Conservation (phyloP, 371 early-diverging fungal species). For the Mucor mucedo region DNA sequence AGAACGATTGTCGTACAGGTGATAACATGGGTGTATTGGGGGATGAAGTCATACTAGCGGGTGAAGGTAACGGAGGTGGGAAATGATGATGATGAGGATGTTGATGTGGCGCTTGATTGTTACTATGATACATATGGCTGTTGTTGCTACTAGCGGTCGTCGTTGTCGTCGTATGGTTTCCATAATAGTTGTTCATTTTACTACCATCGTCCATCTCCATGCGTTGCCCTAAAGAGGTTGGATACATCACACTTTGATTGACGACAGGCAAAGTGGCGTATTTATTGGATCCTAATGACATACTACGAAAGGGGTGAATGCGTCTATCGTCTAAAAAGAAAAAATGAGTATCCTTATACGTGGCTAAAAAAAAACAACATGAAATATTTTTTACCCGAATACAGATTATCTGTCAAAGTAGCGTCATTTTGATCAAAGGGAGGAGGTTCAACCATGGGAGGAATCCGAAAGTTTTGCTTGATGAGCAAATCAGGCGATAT, state of each 20-base stretch:
- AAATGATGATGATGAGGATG: constrained; percentile 20
- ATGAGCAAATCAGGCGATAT: constrained; percentile 63
- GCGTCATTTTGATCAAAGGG: constrained; percentile 42
- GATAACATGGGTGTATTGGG: constrained; percentile 49
- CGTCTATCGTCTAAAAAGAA: constrained; percentile 30
- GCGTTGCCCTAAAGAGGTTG: constrained; percentile 23
- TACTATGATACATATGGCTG: not conserved
- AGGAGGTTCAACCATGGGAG: constrained; percentile 55
- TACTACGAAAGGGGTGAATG: constrained; percentile 41
- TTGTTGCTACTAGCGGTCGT: not conserved
- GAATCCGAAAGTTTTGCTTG: constrained; percentile 69
- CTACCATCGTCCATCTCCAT: constrained; percentile 31
- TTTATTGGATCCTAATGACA: constrained; percentile 49
- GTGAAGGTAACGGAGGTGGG: constrained; percentile 37
- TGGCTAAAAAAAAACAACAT: not conserved
- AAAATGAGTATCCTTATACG: not conserved
- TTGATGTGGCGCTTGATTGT: constrained; percentile 3
- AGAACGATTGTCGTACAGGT: constrained; percentile 40
- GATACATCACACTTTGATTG: constrained; percentile 32
- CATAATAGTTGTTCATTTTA: constrained; percentile 23
- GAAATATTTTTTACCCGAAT: constrained; percentile 20
- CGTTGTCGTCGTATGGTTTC: constrained; percentile 18
- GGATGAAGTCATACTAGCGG: constrained; percentile 44
- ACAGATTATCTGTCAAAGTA: constrained; percentile 19
- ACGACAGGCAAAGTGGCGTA: constrained; percentile 24